These are phyloP conservation scores for Scytalidium lignicola DNA, from an alignment of 2,329 filamentous ascomycete genomes.

Conservation along the genomic window DNA sequence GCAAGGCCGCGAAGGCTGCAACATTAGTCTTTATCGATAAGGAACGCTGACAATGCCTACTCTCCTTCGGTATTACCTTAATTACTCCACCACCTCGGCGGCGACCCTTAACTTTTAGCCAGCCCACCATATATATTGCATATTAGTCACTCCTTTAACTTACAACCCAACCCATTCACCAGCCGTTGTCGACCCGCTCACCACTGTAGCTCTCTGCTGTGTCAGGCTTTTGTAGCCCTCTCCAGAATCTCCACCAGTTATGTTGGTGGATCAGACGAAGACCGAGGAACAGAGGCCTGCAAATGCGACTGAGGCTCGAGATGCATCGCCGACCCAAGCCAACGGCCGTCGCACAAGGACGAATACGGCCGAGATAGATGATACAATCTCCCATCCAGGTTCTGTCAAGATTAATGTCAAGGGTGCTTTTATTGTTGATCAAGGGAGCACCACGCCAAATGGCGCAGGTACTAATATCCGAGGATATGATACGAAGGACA, in stretches of 20 bases:
- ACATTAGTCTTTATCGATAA: background rate
- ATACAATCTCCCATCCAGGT: conserved; percentile 51
- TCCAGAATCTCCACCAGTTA: background rate
- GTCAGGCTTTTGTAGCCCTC: background rate
- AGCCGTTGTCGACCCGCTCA: no score
- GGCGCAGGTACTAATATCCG: conserved; percentile 36
- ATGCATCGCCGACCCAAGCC: background rate
- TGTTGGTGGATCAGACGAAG: background rate
- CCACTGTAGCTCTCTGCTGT: background rate
- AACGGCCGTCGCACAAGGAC: conserved; percentile 20
- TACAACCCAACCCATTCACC: no score
- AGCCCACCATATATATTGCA: background rate
- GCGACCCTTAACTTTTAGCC: background rate
- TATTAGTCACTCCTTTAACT: no score
- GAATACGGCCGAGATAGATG: conserved; percentile 31
- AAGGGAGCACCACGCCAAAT: conserved; percentile 55
- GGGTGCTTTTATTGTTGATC: conserved; percentile 93
- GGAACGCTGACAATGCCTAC: background rate
- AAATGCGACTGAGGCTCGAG: background rate
- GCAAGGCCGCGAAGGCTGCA: background rate
- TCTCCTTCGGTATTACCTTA: background rate
- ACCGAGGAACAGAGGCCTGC: background rate
- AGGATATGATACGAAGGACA: conserved; percentile 76
- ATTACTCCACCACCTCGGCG: background rate
- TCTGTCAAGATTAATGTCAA: conserved; percentile 93